Percentiles rank a stretch among this genome's conserved stretches.
Evolutionary conservation across 306 rosid genomes (phyloP).

Genomic region (Inga oerstediana): DNA sequence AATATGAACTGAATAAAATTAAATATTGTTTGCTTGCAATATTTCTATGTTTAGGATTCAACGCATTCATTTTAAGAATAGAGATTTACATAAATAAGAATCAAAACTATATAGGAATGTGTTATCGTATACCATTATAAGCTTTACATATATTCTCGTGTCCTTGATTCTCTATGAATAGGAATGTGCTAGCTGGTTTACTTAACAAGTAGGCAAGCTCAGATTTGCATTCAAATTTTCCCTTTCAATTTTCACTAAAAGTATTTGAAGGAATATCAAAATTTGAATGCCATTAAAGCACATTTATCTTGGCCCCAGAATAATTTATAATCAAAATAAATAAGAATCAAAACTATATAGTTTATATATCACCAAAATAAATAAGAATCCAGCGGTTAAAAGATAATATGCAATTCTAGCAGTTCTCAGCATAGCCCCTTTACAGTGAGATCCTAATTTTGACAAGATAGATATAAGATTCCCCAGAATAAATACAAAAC

Average conservation of each 20-base stretch:
- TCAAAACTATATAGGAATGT: no score
- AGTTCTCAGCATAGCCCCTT: slow-evolving; percentile 35
- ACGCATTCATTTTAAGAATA: no score
- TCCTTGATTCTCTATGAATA: background rate
- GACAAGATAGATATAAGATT: slow-evolving; percentile 21
- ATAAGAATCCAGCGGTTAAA: no score
- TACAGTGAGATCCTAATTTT: slow-evolving; percentile 32
- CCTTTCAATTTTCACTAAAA: background rate
- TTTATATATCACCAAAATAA: no score
- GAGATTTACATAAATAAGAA: no score
- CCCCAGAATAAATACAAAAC: slow-evolving; percentile 33
- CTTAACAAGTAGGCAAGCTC: background rate
- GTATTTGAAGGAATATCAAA: no score
- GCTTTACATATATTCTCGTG: background rate
- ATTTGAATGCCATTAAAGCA: no score
- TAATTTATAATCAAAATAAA: no score
- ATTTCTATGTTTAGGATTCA: no score
- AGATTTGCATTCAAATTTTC: background rate
- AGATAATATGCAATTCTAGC: slow-evolving; percentile 38
- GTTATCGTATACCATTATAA: background rate
- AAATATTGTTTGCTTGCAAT: background rate
- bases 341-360: no score
- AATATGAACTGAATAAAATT: background rate
- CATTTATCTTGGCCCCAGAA: no score
- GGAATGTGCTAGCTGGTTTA: background rate